These are phyloP conservation scores for Phaseolus coccineus DNA, from an alignment of 331 rosid genomes.

Conservation along the genomic window DNA sequence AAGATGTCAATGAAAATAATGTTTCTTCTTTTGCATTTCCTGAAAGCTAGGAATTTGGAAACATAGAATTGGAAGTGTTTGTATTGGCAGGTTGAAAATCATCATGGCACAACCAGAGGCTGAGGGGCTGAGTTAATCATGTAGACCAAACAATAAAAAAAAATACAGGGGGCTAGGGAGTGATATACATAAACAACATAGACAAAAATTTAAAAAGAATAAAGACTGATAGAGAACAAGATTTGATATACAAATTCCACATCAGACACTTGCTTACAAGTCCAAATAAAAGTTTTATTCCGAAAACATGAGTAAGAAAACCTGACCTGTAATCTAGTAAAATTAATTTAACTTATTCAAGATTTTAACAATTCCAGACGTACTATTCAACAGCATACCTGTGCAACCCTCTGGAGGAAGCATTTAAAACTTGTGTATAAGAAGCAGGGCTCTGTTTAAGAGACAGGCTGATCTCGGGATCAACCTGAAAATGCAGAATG, in stretches of 20 bases:
- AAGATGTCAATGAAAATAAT: slow-evolving; percentile 17
- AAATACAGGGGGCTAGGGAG: too few species aligned
- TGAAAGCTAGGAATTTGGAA: slow-evolving; percentile 27
- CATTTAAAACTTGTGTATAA: slow-evolving; percentile 70
- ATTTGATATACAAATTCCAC: slow-evolving; percentile 30
- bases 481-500: slow-evolving; percentile 63
- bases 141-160: neutral
- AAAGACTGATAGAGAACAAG: slow-evolving; percentile 18
- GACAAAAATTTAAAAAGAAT: slow-evolving; percentile 19
- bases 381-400: slow-evolving; percentile 59
- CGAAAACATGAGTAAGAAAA: slow-evolving; percentile 5
- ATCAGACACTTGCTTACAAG: slow-evolving; percentile 26
- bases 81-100: slow-evolving; percentile 10
- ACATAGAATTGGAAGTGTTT: slow-evolving; percentile 10
- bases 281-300: neutral
- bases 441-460: slow-evolving; percentile 81
- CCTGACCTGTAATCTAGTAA: slow-evolving; percentile 26
- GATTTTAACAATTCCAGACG: slow-evolving; percentile 26
- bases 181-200: neutral
- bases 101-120: neutral
- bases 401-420: slow-evolving; percentile 87
- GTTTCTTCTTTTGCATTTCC: slow-evolving; percentile 25
- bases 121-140: neutral
- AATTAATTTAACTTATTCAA: slow-evolving; percentile 18
- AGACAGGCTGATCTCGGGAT: slow-evolving; percentile 65